Conservation (phyloP, 352 stramenopile species). For the Phytophthora syringae region DNA sequence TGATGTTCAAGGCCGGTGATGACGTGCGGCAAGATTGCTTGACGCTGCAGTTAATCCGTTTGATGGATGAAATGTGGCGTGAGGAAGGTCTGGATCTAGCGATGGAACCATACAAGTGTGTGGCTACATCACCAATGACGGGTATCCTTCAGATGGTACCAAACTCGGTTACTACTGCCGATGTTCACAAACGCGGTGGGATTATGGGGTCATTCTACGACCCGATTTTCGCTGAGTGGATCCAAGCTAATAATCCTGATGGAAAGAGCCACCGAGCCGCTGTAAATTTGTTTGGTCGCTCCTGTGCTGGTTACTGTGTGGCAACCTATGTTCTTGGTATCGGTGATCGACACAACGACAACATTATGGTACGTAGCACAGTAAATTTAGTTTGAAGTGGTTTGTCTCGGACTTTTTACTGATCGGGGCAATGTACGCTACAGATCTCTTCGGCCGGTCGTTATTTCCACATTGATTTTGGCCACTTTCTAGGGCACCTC, state of each 20-base stretch:
- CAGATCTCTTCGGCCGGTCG: conserved; percentile 71
- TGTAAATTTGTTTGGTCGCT: conserved; percentile 85
- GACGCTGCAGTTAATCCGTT: conserved; percentile 90
- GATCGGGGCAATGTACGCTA: conserved; percentile 1
- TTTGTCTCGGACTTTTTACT: background rate
- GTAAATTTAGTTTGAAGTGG: background rate
- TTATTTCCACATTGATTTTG: conserved; percentile 91
- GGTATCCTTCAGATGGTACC: conserved; percentile 92
- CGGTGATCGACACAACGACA: conserved; percentile 95
- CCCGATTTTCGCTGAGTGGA: conserved; percentile 82
- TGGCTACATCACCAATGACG: conserved; percentile 89
- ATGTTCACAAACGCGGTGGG: conserved; percentile 84
- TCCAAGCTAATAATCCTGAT: conserved; percentile 77
- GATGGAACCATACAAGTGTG: conserved; percentile 91
- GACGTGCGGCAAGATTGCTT: conserved; percentile 96
- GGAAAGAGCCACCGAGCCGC: conserved; percentile 54
- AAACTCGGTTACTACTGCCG: conserved; percentile 91
- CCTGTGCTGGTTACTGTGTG: conserved; percentile 92
- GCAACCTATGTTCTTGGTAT: conserved; percentile 94
- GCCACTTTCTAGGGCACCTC: conserved; percentile 83
- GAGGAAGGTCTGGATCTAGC: conserved; percentile 89
- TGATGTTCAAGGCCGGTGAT: conserved; percentile 95
- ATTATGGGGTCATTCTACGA: conserved; percentile 83
- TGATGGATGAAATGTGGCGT: conserved; percentile 94
- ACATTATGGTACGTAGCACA: conserved; percentile 90